A percentile compares a stretch with the other conserved stretches of the same genome.
phyloP scores from a whole-genome alignment of 768 basidiomycete species.

The Suillus lakei region DNA sequence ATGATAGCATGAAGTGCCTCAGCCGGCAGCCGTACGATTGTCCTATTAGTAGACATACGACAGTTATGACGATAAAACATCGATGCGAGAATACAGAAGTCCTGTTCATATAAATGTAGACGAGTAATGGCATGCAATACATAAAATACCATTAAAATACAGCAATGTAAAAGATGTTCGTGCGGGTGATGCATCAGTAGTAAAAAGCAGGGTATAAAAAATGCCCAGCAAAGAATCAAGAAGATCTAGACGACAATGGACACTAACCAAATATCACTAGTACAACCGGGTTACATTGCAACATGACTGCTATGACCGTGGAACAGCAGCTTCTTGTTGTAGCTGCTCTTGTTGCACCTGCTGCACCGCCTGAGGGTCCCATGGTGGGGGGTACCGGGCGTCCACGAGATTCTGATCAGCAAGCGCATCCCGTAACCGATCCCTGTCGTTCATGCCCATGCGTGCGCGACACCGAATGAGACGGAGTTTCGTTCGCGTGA shows the following conservation, averaged over 20 bases:
- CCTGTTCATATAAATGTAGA: neutral
- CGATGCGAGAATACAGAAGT: neutral
- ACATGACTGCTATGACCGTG: neutral
- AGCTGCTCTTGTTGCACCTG: constrained; percentile 28
- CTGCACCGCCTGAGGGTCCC: constrained; percentile 55
- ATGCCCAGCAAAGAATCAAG: neutral
- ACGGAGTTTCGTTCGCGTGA: constrained; percentile 82
- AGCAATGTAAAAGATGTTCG: neutral
- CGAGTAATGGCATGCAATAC: constrained; percentile 1
- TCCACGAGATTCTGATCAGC: constrained; percentile 83
- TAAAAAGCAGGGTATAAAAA: constrained; percentile 1
- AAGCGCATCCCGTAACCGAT: constrained; percentile 75
- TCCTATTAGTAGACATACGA: constrained; percentile 3
- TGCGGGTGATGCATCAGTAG: neutral
- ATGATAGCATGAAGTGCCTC: neutral
- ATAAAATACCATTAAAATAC: constrained; percentile 8
- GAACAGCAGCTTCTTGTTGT: constrained; percentile 13
- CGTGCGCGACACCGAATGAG: constrained; percentile 78
- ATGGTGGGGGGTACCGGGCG: constrained; percentile 70
- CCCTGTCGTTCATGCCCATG: constrained; percentile 76
- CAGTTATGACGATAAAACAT: neutral
- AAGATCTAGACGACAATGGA: neutral
- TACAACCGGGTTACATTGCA: neutral
- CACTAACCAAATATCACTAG: neutral
- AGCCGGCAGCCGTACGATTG: neutral